phyloP scores from a whole-genome alignment of 2,329 filamentous ascomycete species.

The Diaporthe citriasiana region DNA sequence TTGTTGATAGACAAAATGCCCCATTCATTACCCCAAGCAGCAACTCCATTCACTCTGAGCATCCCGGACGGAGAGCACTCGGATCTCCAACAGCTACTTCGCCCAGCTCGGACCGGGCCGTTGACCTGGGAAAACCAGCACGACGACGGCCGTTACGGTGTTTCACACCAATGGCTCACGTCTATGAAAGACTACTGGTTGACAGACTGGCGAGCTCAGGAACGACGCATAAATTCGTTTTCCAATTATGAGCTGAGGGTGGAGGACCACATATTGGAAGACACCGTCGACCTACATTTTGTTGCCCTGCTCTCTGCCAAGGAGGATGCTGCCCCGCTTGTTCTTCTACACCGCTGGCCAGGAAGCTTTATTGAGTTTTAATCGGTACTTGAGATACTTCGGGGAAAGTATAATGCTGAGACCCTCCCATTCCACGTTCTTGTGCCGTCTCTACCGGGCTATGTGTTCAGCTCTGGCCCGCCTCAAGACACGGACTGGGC shows the following conservation, averaged over 20 bases:
- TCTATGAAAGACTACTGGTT: conserved; percentile 53
- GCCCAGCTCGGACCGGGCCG: not conserved
- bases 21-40: not conserved
- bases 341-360: conserved; percentile 69
- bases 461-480: conserved; percentile 62
- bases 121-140: conserved; percentile 23
- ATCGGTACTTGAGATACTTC: conserved; percentile 61
- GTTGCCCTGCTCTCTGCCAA: conserved; percentile 66
- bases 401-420: conserved; percentile 61
- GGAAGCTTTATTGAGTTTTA: conserved; percentile 68
- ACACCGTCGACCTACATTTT: conserved; percentile 64
- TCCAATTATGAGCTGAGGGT: conserved; percentile 61
- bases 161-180: not conserved
- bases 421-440: conserved; percentile 70
- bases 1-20: not conserved
- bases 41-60: not conserved
- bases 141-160: conserved; percentile 8
- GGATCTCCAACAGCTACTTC: conserved; percentile 6
- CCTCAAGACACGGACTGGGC: conserved; percentile 61
- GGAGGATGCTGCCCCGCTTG: conserved; percentile 62
- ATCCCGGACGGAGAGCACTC: not conserved
- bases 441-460: conserved; percentile 68
- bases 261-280: conserved; percentile 49
- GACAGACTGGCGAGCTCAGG: conserved; percentile 58
- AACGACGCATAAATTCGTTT: conserved; percentile 59